Evolutionary conservation across 305 asterid genomes (phyloP), one percentile per base, ranked within the genome.

Genomic region (Withania somnifera): DNA sequence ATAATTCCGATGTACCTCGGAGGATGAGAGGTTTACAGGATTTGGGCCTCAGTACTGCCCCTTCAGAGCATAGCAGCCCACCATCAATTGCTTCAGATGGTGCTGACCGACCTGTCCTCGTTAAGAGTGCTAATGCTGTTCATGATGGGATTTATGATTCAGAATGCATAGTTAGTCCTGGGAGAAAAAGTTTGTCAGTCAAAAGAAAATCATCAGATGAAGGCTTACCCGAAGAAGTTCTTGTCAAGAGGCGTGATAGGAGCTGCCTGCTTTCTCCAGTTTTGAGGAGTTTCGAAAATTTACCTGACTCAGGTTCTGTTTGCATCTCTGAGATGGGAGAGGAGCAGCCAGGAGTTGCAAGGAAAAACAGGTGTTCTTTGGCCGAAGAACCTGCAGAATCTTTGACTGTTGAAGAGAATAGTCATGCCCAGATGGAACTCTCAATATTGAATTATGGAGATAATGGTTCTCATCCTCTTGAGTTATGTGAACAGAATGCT

Each of bases 321-420:
- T 86, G 80, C 28, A 34, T 84, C 54, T 77, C 82, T 77, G 81
- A 80, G 40, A 87, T 90, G 79, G 97, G 90, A 82, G 97, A 89
- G 84, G 95, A 92, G 83, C 90, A 87, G 79, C 84, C 90, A 40
- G 92, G 86, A 86, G 86, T 77, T 82, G 85, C 90, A 11, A 92
- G 90, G 86, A 90, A 94, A 88, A 90, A 87, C 83, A 91, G 93
- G 85, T 86, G 85, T 85, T 83, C 92, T 61, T 84, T 88, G 83
- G 84, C 79, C 8, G 78, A 89, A 63, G 92, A 90, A 79, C 84
- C 92, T 77, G 90, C 86, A 81, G 92, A 87, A 81, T 84, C 81
- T 86, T 89, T 87, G 53, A 83, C 77, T 86, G 92, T 87, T 73
- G 84, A 85, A 66, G 90, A 85, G 81, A 82, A 79, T 86, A 82